Base-by-base conservation (phyloP, 2,329 filamentous ascomycete species). In the Rasamsonia emersonii region DNA sequence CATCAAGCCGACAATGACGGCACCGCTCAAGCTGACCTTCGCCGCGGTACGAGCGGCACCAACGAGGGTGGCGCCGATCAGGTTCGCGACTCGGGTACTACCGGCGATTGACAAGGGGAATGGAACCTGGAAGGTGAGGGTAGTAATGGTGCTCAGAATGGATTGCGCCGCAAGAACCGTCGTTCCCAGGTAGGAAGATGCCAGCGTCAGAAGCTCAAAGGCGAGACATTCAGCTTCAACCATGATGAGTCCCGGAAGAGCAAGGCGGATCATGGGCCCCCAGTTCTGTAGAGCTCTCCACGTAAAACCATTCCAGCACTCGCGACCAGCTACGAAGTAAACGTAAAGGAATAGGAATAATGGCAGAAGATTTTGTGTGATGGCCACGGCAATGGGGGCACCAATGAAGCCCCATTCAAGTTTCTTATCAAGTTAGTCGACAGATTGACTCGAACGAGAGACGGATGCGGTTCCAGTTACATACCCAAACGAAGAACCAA, bases 141-240 rank as follows among this genome's bases (percentile, higher is more conserved):
- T 76, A 0, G 80, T 77, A 27, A 94, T 67, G 0, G 82, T 91
- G 14, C 80, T 74, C 2, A 96, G 66, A 9, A 95, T 79, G 19
- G 82, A 88, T 58, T 98, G 88, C 0, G 91, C 88, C 0, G 89
- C 89, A 1, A 96, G 73, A 39, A 81, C 77, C 11, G 79, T 79
- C 2, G 83, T 77, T 10, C 82, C 83, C 36, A 95, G 79, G 46
- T 82, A 84, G 31, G 80, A 84, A 0, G 84, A 75, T 6, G 79
- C 77, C n/a, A 95, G 68, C 0, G 86, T 94, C 40, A 94, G 67
- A 29, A 94, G 77, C 56, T 96, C 89, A 55, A 96, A 96, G 5
- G 88, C 86, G 8, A 95, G 71, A 62, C 84, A 93, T 56, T 96
- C 89, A 4, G 89, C 86, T 55, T 93, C 79, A 2, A 96, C 82